These are phyloP conservation scores for Paspalum notatum DNA, from an alignment of 176 grass and related monocot genomes.

Conservation along the genomic window DNA sequence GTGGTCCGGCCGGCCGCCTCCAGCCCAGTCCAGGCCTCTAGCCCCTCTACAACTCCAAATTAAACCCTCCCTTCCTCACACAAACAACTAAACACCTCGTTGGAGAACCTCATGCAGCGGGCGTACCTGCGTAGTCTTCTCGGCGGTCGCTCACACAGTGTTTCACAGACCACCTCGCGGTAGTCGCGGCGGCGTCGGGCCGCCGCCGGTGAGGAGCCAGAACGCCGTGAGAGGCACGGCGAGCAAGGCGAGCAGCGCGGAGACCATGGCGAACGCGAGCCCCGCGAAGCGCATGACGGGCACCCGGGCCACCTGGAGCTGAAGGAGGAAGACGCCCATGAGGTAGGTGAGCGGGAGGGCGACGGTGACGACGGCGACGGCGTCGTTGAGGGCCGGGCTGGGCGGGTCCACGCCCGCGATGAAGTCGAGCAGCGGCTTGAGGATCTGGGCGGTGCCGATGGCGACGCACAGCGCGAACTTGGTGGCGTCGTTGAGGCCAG, in stretches of 20 bases:
- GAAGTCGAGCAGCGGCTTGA: not conserved
- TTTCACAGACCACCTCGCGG: not conserved
- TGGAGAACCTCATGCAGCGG: too few relatives aligned
- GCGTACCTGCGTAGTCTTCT: too few relatives aligned
- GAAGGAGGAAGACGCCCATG: not conserved
- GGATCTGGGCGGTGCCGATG: not conserved
- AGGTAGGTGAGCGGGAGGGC: not conserved
- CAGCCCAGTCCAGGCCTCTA: too few relatives aligned
- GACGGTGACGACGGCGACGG: not conserved
- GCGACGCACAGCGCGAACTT: slow-evolving; percentile 8
- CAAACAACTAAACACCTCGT: too few relatives aligned
- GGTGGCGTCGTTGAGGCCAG: not conserved
- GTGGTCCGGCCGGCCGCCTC: too few relatives aligned
- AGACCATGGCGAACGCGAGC: not conserved
- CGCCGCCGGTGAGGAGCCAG: slow-evolving; percentile 3
- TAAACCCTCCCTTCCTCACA: too few relatives aligned
- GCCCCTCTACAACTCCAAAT: too few relatives aligned
- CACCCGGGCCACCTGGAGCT: not conserved
- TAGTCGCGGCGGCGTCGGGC: not conserved
- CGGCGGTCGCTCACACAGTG: too few relatives aligned
- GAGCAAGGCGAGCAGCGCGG: not conserved
- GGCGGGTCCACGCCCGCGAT: not conserved
- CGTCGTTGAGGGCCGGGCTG: not conserved
- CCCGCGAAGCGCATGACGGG: not conserved
- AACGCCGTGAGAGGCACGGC: not conserved